phyloP scores from a whole-genome alignment of 345 rosid species.

The Gossypium thurberi region DNA sequence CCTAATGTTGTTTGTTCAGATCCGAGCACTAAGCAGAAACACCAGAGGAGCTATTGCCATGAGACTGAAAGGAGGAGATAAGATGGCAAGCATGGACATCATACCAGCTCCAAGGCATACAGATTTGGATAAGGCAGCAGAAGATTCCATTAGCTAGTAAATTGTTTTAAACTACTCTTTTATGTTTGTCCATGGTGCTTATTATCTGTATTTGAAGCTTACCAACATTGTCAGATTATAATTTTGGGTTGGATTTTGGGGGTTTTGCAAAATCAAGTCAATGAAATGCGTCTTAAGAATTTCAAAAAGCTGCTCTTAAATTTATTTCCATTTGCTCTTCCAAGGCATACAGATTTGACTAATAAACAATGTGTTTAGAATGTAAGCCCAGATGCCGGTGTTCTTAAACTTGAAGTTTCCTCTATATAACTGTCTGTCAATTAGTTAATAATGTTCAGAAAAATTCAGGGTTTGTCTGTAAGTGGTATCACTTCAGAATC shows the following conservation, averaged over 20 bases:
- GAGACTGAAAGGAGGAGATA: constrained; percentile 71
- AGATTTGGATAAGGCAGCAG: constrained; percentile 40
- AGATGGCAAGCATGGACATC: constrained; percentile 91
- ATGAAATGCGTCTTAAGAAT: background rate
- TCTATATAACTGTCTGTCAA: background rate
- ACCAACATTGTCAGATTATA: background rate
- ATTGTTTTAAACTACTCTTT: constrained; percentile 1
- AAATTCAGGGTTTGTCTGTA: background rate
- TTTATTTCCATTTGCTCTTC: background rate
- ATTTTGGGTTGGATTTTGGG: background rate
- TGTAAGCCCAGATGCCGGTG: background rate
- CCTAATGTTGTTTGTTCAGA: constrained; percentile 31
- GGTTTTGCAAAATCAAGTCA: background rate
- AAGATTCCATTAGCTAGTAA: constrained; percentile 44
- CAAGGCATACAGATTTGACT: background rate
- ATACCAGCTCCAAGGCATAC: constrained; percentile 55
- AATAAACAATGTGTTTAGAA: background rate
- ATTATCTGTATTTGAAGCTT: background rate
- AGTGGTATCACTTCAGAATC: background rate
- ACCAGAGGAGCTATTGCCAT: constrained; percentile 85
- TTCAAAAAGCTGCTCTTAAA: background rate
- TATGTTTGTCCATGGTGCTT: background rate
- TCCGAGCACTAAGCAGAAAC: constrained; percentile 77
- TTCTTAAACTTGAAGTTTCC: background rate
- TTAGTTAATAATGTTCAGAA: background rate